Conservation (phyloP, 2,329 filamentous ascomycete genomes). For the Arthrocladium fulminans region DNA sequence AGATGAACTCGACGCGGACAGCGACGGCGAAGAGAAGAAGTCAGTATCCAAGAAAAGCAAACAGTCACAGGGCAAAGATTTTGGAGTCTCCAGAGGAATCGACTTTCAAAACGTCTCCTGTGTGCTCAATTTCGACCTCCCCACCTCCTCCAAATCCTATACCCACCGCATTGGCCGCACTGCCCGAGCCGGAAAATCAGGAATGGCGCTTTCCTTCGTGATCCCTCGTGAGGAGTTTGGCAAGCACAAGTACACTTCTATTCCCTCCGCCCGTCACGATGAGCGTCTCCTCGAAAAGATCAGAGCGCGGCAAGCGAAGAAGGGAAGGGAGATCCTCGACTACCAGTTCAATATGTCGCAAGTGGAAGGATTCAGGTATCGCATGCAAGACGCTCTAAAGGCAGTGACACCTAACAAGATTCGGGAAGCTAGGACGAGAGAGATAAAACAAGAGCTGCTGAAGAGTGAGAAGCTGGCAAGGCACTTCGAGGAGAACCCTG, state of each 20-base stretch:
- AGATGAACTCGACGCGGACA: constrained; percentile 23
- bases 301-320: constrained; percentile 65
- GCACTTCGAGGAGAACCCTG: constrained; percentile 95
- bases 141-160: constrained; percentile 78
- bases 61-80: constrained; percentile 63
- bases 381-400: constrained; percentile 83
- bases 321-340: constrained; percentile 71
- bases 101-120: constrained; percentile 94
- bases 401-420: constrained; percentile 84
- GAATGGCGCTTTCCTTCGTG: constrained; percentile 93
- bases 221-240: constrained; percentile 72
- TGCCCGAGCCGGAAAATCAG: constrained; percentile 78
- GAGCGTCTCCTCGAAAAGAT: constrained; percentile 78
- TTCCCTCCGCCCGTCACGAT: constrained; percentile 68
- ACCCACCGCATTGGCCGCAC: constrained; percentile 95
- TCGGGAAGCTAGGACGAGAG: constrained; percentile 77
- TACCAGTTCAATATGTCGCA: constrained; percentile 94
- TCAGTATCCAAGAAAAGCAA: neutral
- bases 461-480: constrained; percentile 90
- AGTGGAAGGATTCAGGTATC: constrained; percentile 87
- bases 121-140: constrained; percentile 95
- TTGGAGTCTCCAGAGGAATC: constrained; percentile 89
- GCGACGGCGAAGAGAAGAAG: constrained; percentile 58
- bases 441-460: constrained; percentile 79
- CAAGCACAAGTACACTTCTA: constrained; percentile 80